Conservation (phyloP, 768 basidiomycete species). For the Russula virescens region DNA sequence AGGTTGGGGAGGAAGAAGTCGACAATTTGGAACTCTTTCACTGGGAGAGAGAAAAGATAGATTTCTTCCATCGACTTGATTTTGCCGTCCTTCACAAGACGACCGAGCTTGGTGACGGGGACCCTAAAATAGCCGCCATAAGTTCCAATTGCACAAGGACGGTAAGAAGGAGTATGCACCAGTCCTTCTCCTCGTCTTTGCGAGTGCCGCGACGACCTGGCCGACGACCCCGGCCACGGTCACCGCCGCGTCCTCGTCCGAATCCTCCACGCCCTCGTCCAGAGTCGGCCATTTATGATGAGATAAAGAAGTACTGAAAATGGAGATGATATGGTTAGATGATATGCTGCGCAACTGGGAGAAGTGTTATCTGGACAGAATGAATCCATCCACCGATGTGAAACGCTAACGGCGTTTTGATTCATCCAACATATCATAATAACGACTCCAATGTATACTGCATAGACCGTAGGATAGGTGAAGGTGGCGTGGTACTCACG, state of each 20-base stretch:
- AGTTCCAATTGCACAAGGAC: slow-evolving; percentile 10
- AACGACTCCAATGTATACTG: neutral
- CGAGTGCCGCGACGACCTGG: slow-evolving; percentile 92
- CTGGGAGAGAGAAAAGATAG: slow-evolving; percentile 99
- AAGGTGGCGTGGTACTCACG: slow-evolving; percentile 7
- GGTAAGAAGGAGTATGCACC: slow-evolving; percentile 47
- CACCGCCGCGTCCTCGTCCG: slow-evolving; percentile 74
- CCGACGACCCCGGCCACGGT: slow-evolving; percentile 55
- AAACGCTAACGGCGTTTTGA: neutral
- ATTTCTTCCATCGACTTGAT: slow-evolving; percentile 99
- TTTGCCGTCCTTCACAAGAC: slow-evolving; percentile 98
- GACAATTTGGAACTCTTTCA: slow-evolving; percentile 99
- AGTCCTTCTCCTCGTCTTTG: slow-evolving; percentile 99
- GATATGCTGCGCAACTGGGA: neutral
- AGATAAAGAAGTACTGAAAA: slow-evolving; percentile 28
- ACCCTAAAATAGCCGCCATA: slow-evolving; percentile 48
- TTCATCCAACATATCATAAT: neutral
- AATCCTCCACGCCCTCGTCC: slow-evolving; percentile 90
- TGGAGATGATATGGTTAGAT: slow-evolving; percentile 4
- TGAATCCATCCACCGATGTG: slow-evolving; percentile 14
- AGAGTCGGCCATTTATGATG: slow-evolving; percentile 69
- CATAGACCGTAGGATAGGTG: neutral
- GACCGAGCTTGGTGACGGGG: slow-evolving; percentile 98
- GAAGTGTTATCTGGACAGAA: slow-evolving; percentile 11
- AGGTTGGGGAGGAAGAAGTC: slow-evolving; percentile 98